These are phyloP conservation scores for Apiospora malaysiana DNA, from an alignment of 2,329 filamentous ascomycete genomes.

Conservation along the genomic window DNA sequence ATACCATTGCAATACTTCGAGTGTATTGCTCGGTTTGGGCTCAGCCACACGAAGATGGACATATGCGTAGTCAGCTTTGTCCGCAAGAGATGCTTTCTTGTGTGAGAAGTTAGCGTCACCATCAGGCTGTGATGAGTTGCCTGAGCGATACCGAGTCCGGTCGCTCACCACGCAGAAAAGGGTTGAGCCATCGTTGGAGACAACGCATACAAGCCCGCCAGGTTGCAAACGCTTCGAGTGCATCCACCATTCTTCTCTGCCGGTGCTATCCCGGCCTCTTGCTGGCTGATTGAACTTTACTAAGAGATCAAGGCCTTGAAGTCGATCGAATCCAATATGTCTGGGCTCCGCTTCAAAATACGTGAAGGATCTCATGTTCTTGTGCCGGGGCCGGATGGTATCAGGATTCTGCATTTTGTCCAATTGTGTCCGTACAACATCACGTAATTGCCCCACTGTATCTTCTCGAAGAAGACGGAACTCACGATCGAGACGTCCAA, in stretches of 20 bases:
- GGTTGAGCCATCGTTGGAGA: slow-evolving; percentile 45
- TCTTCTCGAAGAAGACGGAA: slow-evolving; percentile 63
- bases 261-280: slow-evolving; percentile 27
- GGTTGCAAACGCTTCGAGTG: slow-evolving; percentile 53
- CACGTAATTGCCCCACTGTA: slow-evolving; percentile 57
- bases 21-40: slow-evolving; percentile 29
- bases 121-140: slow-evolving; percentile 24
- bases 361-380: slow-evolving; percentile 41
- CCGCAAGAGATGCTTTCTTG: slow-evolving; percentile 37
- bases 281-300: slow-evolving; percentile 53
- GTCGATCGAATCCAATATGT: slow-evolving; percentile 42
- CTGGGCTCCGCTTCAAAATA: slow-evolving; percentile 44
- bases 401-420: slow-evolving; percentile 37
- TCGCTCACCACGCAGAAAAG: slow-evolving; percentile 50
- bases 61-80: slow-evolving; percentile 38
- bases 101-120: not conserved
- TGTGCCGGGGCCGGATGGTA: slow-evolving; percentile 26
- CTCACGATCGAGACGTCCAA: slow-evolving; percentile 58
- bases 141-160: slow-evolving; percentile 30
- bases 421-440: slow-evolving; percentile 50
- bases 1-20: slow-evolving; percentile 40
- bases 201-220: slow-evolving; percentile 56
- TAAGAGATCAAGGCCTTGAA: slow-evolving; percentile 50
- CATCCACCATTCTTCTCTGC: slow-evolving; percentile 57
- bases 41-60: slow-evolving; percentile 41